phyloP scores from a whole-genome alignment of 2,329 filamentous ascomycete species.

The Trichophyton benhamiae region DNA sequence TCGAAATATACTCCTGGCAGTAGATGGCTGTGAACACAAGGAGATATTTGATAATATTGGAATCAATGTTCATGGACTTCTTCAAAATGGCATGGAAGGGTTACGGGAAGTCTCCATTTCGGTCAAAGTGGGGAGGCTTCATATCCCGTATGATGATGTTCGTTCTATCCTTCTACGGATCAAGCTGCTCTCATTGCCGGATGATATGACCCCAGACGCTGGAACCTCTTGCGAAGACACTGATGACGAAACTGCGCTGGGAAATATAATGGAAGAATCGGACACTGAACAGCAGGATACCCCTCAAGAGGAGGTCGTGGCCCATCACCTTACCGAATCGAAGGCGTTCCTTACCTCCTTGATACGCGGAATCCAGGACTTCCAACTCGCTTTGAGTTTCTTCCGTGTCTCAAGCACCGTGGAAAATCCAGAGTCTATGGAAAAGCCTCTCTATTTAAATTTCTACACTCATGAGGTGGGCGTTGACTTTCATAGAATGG shows the following conservation, averaged over 20 bases:
- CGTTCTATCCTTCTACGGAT: slow-evolving; percentile 32
- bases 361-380: slow-evolving; percentile 83
- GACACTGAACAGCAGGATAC: slow-evolving; percentile 49
- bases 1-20: slow-evolving; percentile 77
- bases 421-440: slow-evolving; percentile 51
- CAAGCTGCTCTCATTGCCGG: slow-evolving; percentile 21
- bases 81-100: slow-evolving; percentile 75
- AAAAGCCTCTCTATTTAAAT: slow-evolving; percentile 66
- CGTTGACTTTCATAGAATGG: slow-evolving; percentile 79
- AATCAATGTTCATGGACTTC: slow-evolving; percentile 79
- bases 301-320: slow-evolving; percentile 55
- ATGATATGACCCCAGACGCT: background rate
- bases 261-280: slow-evolving; percentile 62
- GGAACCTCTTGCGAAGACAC: background rate
- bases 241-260: slow-evolving; percentile 51
- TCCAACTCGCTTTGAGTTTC: slow-evolving; percentile 89
- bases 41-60: slow-evolving; percentile 81
- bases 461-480: slow-evolving; percentile 94
- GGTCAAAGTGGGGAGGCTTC: slow-evolving; percentile 79
- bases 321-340: slow-evolving; percentile 78
- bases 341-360: slow-evolving; percentile 87
- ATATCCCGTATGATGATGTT: slow-evolving; percentile 82
- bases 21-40: slow-evolving; percentile 69
- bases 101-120: slow-evolving; percentile 81
- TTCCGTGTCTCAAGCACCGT: slow-evolving; percentile 75